These are phyloP conservation scores for Hippophae rhamnoides DNA, from an alignment of 306 rosid species.

Conservation along the genomic window DNA sequence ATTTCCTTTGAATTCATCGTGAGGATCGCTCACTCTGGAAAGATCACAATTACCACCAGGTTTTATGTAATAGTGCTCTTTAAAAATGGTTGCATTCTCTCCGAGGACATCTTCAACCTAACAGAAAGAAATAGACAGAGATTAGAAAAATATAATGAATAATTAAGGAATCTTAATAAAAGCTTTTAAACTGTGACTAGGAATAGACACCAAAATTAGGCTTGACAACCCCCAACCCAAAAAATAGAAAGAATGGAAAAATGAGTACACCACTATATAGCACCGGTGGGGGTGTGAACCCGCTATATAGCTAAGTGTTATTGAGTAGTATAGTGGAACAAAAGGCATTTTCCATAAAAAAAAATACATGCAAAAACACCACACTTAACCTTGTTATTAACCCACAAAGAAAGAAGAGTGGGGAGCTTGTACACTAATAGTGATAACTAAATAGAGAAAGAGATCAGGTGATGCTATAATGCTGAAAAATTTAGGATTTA, in stretches of 20 bases:
- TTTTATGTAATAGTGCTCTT: constrained; percentile 70
- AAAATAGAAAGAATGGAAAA: no score
- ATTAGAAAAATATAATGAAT: constrained; percentile 3
- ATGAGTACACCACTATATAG: no score
- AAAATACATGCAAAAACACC: no score
- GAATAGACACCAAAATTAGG: no score
- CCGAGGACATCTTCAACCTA: constrained; percentile 79
- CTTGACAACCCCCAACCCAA: no score
- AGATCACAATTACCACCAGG: constrained; percentile 72
- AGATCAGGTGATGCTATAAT: background rate
- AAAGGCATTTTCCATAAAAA: no score
- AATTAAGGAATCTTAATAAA: background rate
- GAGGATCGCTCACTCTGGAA: constrained; percentile 85
- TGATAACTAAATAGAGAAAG: background rate
- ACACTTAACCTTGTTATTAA: no score
- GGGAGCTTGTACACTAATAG: background rate
- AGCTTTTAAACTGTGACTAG: background rate
- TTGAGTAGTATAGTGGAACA: no score
- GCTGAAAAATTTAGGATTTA: background rate
- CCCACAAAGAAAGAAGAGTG: background rate
- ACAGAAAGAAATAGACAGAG: constrained; percentile 2
- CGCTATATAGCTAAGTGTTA: no score
- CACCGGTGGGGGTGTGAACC: no score
- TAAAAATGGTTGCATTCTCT: constrained; percentile 66
- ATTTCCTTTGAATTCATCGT: constrained; percentile 66